Conservation (phyloP, 345 rosid genomes). For the Brassica nigra region DNA sequence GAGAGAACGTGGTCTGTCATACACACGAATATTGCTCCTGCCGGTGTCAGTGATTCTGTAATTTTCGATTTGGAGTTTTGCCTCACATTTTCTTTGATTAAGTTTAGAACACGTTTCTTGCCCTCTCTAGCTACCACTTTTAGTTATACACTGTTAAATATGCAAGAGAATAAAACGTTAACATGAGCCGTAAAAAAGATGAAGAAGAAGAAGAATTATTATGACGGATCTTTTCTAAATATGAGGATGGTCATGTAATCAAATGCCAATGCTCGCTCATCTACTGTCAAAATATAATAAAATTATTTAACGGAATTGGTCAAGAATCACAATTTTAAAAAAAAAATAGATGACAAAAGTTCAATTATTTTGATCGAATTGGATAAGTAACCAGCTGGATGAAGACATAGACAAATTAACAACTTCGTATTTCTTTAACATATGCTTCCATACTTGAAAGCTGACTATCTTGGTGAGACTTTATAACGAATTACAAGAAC, state of each 20-base stretch:
- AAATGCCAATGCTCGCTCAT: conserved; percentile 17
- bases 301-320: conserved; percentile 5
- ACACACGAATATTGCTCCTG: conserved; percentile 21
- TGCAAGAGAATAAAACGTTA: not conserved
- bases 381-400: conserved; percentile 36
- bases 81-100: conserved; percentile 21
- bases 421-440: conserved; percentile 25
- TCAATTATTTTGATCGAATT: conserved; percentile 10
- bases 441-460: conserved; percentile 10
- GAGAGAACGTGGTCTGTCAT: conserved; percentile 22
- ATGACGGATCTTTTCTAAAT: conserved; percentile 7
- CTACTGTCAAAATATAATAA: not conserved
- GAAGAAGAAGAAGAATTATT: not conserved
- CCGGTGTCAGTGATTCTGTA: conserved; percentile 25
- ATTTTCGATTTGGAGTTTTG: conserved; percentile 28
- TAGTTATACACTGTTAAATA: not conserved
- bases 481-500: conserved; percentile 30
- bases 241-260: conserved; percentile 8
- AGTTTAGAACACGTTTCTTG: conserved; percentile 2
- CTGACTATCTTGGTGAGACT: conserved; percentile 34
- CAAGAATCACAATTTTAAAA: not conserved
- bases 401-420: conserved; percentile 39
- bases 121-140: not conserved
- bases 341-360: not conserved
- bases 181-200: not conserved